Percentiles rank a stretch among this genome's conserved stretches.
These are phyloP conservation scores for Gamsiella multidivaricata DNA, from an alignment of 192 early-diverging fungal species.

Conservation along the genomic window DNA sequence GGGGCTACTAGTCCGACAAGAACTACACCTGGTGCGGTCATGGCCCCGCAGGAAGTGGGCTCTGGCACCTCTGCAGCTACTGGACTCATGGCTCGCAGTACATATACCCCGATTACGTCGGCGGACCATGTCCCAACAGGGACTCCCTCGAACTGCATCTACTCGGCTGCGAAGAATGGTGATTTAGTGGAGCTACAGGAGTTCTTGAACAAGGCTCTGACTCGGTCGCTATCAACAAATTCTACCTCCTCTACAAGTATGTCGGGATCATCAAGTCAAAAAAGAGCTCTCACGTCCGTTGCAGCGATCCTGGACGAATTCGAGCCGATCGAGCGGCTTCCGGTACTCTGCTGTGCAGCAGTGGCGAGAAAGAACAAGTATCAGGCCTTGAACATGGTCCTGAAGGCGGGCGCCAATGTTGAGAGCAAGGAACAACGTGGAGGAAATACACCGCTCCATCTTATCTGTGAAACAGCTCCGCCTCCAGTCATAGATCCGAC, in stretches of 20 bases:
- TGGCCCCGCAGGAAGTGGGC: slow-evolving; percentile 21
- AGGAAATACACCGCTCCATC: slow-evolving; percentile 40
- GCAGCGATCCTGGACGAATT: slow-evolving; percentile 25
- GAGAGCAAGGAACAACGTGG: slow-evolving; percentile 38
- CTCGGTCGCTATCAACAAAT: slow-evolving; percentile 1
- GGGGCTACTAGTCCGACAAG: not conserved
- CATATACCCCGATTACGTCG: slow-evolving; percentile 37
- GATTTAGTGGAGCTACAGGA: slow-evolving; percentile 30
- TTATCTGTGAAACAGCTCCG: slow-evolving; percentile 41
- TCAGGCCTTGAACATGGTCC: slow-evolving; percentile 41
- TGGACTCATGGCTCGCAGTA: slow-evolving; percentile 12
- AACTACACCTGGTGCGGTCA: not conserved
- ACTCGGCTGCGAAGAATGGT: slow-evolving; percentile 39
- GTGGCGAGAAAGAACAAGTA: slow-evolving; percentile 53
- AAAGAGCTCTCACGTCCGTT: too few species aligned
- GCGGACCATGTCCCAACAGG: slow-evolving; percentile 30
- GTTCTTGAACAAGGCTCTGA: slow-evolving; percentile 24
- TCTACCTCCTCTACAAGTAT: slow-evolving; percentile 1
- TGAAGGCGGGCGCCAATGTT: slow-evolving; percentile 45
- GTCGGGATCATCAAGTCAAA: not conserved
- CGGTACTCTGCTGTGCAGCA: slow-evolving; percentile 44
- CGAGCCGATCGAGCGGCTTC: slow-evolving; percentile 34
- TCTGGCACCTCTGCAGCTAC: slow-evolving; percentile 3
- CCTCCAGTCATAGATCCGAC: slow-evolving; percentile 17
- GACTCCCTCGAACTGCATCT: slow-evolving; percentile 21